Base-by-base conservation (phyloP, 441 rosid genomes). In the Hypseocharis bilobata region DNA sequence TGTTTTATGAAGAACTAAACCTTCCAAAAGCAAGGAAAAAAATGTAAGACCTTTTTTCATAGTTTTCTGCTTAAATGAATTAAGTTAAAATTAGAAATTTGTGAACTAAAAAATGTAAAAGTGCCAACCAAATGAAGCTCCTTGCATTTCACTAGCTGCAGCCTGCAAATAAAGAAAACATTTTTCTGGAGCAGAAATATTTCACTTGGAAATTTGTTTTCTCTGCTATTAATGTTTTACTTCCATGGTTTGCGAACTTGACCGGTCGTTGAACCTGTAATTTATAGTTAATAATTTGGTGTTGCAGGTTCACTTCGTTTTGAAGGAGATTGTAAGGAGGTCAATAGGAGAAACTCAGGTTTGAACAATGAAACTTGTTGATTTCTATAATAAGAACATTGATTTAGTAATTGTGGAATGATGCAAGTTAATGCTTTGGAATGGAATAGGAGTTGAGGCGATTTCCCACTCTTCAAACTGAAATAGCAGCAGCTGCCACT, bases 271-370 rank as follows among this genome's bases (percentile, higher is more conserved):
- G 38, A 34, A 34, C 38, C n/a, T 20, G 0, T 28, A 14, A 51
- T 32, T 56, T 49, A 61, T 49, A 45, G 14, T n/a, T 25, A n/a
- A 32, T 64, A 60, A 25, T 52, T 72, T 62, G 73, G 68, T 25
- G 70, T 68, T 49, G 42, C 68, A 91, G 99, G 99, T 93, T 57
- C 99, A 93, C 76, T 85, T 91, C 58, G 81, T 93, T 62, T 70
- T 91, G 85, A 93, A 93, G 78, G 99, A 93, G 75, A 91, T 93
- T 68, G 99, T 93, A 34, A 84, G 97, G 71, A 91, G 87, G 80
- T 93, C 96, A 0, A 91, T 93, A 62, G 82, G 92, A 32, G 91
- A 82, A 77, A 93, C 97, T 52, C 92, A 85, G 94, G 99, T 91
- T 72, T 70, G 77, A 55, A 67, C 60, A 66, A n/a, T 66, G 54